These are phyloP conservation scores for Endothia cerciana DNA, from an alignment of 2,329 filamentous ascomycete species.

Conservation along the genomic window DNA sequence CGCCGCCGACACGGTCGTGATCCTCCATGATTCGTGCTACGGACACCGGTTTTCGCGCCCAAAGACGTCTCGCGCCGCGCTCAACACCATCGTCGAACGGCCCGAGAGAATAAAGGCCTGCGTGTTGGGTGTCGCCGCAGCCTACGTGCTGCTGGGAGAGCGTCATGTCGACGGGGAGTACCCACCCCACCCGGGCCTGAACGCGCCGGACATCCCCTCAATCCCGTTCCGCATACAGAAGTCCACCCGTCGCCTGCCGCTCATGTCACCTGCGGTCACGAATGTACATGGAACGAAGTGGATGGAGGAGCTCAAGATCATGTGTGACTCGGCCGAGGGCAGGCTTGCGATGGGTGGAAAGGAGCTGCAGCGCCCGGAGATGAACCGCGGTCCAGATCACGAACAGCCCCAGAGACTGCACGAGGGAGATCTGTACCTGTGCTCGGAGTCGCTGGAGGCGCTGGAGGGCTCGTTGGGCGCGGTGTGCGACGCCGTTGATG, in stretches of 20 bases:
- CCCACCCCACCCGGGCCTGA: constrained; percentile 66
- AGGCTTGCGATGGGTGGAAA: constrained; percentile 78
- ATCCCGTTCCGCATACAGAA: constrained; percentile 86
- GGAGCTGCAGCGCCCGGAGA: constrained; percentile 73
- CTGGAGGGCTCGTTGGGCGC: constrained; percentile 91
- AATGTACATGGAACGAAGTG: constrained; percentile 89
- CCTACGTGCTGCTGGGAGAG: constrained; percentile 88
- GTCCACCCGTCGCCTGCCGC: constrained; percentile 70
- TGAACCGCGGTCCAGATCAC: constrained; percentile 54
- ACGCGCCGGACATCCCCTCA: constrained; percentile 56
- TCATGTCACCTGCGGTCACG: constrained; percentile 78
- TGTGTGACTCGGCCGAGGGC: constrained; percentile 81
- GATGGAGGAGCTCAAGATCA: constrained; percentile 87
- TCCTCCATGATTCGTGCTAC: constrained; percentile 93
- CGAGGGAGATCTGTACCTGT: constrained; percentile 89
- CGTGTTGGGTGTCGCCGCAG: constrained; percentile 79
- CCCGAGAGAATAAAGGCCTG: constrained; percentile 88
- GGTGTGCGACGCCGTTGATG: constrained; percentile 89
- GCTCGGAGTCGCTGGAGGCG: constrained; percentile 80
- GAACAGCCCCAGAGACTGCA: constrained; percentile 65
- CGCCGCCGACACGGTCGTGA: constrained; percentile 70
- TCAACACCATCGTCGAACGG: constrained; percentile 87
- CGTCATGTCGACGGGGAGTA: constrained; percentile 73
- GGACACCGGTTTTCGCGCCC: constrained; percentile 89
- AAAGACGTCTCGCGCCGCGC: constrained; percentile 69